Evolutionary conservation across 495 filamentous ascomycete species (phyloP).

Genomic region (Hypomontagnella submonticulosa): DNA sequence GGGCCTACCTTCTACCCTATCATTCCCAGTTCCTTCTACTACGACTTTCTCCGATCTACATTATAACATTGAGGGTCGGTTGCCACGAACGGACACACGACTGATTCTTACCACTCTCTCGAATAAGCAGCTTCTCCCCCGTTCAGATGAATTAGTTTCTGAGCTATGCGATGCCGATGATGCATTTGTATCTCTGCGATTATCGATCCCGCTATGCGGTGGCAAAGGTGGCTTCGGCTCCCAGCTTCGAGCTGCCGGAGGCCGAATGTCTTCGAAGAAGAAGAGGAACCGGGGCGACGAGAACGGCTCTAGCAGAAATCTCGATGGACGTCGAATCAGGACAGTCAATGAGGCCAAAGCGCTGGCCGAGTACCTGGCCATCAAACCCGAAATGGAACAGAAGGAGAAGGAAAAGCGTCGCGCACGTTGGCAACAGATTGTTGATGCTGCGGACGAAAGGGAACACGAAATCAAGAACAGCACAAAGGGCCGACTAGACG

Average conservation of each 20-base stretch:
- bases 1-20: conserved; percentile 79
- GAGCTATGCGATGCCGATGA: conserved; percentile 60
- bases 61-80: conserved; percentile 67
- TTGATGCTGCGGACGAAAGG: conserved; percentile 81
- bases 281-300: conserved; percentile 86
- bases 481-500: conserved; percentile 77
- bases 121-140: conserved; percentile 71
- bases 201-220: conserved; percentile 79
- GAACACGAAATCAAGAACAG: conserved; percentile 81
- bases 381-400: conserved; percentile 96
- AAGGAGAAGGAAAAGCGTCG: conserved; percentile 87
- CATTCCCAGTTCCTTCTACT: conserved; percentile 72
- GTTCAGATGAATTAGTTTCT: conserved; percentile 62
- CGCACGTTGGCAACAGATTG: conserved; percentile 83
- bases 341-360: conserved; percentile 95
- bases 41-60: conserved; percentile 75
- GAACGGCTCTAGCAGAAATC: conserved; percentile 88
- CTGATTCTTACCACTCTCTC: conserved; percentile 85
- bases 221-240: conserved; percentile 98
- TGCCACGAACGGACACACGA: conserved; percentile 66
- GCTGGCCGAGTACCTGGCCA: conserved; percentile 91
- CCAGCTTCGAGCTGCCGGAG: conserved; percentile 94
- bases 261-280: conserved; percentile 94
- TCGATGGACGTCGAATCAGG: conserved; percentile 89
- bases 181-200: conserved; percentile 81